Base-by-base conservation (phyloP, 345 rosid species). In the Mallotus nudiflorus region DNA sequence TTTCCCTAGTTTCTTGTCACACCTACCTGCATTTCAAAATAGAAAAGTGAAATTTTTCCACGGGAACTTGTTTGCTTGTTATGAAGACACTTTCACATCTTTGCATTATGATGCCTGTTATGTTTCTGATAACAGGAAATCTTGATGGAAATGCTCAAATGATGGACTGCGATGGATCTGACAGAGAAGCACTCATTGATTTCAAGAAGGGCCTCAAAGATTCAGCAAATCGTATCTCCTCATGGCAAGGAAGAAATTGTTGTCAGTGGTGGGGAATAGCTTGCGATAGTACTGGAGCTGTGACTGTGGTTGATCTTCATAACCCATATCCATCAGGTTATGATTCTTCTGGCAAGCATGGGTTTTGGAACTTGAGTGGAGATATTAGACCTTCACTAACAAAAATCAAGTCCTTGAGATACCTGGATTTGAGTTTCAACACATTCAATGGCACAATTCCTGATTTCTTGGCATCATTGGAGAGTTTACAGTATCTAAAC, bases 391-490 rank as follows among this genome's bases (percentile, higher is more conserved):
- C 83, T 73, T 75, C 84, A 3, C 29, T 84, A 73, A 20, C 50
- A 0, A 55, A 46, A 20, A 81, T 84, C 33, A 49, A 70, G 57
- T 80, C 74, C 62, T 52, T 82, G 31, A 56, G 62, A 40, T 50
- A 68, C 48, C 52, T 84, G 27, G 88, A 82, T 61, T 66, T 82
- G 79, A 84, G 82, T 65, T 66, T 39, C 55, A 80, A 75, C 65
- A 61, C 71, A 9, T 75, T 75, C 45, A 57, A 27, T 33, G 69
- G 45, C 18, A 49, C 77, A 40, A 54, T 85, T 76, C 88, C 83
- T 46, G 60, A 72, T 20, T 81, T 85, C 71, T 6, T 83, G 1
- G 75, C 81, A 52, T 77, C 77, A 31, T 54, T 81, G 31, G 46
- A 45, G 24, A 71, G 68, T 50, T 55, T 81, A 53, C 40, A 9